A percentile compares a stretch with the other conserved stretches of the same genome.
Evolutionary conservation across 331 rosid species (phyloP).

Genomic region (Quercus tomentella): DNA sequence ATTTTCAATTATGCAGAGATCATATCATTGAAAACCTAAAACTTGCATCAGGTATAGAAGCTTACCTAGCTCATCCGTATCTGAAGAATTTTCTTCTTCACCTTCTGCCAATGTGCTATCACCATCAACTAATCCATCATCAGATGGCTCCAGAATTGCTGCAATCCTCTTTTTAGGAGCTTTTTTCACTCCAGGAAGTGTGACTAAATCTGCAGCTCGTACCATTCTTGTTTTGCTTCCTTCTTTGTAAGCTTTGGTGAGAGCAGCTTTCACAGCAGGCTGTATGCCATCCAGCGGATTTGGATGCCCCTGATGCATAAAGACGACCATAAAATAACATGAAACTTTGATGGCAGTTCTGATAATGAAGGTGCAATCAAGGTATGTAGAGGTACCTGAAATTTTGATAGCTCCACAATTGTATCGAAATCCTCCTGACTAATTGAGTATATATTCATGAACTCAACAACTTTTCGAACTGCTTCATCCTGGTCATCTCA

Average conservation of each 20-base stretch:
- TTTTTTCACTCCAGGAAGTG: slow-evolving; percentile 76
- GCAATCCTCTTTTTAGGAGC: slow-evolving; percentile 88
- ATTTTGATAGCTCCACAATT: slow-evolving; percentile 79
- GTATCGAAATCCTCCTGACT: slow-evolving; percentile 88
- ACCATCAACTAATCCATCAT: slow-evolving; percentile 46
- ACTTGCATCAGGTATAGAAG: not conserved
- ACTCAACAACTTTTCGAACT: slow-evolving; percentile 73
- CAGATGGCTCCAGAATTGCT: slow-evolving; percentile 79
- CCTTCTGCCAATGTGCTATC: slow-evolving; percentile 50
- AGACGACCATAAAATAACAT: not conserved
- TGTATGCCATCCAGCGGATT: slow-evolving; percentile 77
- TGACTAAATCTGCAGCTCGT: slow-evolving; percentile 69
- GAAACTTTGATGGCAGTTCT: not conserved
- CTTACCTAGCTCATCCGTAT: slow-evolving; percentile 64
- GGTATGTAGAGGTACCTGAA: slow-evolving; percentile 50
- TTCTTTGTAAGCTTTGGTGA: slow-evolving; percentile 92
- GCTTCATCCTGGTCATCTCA: slow-evolving; percentile 77
- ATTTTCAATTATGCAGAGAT: not conserved
- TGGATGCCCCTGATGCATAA: slow-evolving; percentile 64
- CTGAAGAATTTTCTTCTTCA: slow-evolving; percentile 71
- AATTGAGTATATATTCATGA: slow-evolving; percentile 82
- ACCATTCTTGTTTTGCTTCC: slow-evolving; percentile 66
- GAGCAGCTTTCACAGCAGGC: slow-evolving; percentile 83
- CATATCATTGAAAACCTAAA: not conserved
- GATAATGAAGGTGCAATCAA: not conserved